These are phyloP conservation scores for Musa beccarii DNA, from an alignment of 176 grass and related monocot species.

Conservation along the genomic window DNA sequence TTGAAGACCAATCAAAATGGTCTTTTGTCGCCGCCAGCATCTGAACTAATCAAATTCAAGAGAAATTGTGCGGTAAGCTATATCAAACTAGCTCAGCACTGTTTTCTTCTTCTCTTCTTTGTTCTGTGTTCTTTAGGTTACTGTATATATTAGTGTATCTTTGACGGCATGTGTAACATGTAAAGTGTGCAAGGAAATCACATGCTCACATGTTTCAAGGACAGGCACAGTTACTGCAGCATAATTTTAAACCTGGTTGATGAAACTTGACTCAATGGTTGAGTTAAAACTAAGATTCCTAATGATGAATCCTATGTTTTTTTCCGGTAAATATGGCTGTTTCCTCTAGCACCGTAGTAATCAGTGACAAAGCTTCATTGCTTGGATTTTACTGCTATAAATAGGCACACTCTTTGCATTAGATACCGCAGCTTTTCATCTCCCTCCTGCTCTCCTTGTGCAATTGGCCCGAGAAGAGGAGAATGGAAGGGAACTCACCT, in stretches of 20 bases:
- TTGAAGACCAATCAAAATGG: no score
- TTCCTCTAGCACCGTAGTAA: neutral
- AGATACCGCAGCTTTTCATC: neutral
- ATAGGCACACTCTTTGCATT: neutral
- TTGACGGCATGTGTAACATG: neutral
- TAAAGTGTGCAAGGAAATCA: neutral
- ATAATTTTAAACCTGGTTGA: neutral
- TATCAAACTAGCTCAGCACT: neutral
- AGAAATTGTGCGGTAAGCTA: no score
- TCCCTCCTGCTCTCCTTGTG: neutral
- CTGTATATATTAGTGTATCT: constrained; percentile 1
- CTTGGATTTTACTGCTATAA: neutral
- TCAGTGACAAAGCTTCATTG: no score
- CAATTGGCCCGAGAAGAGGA: neutral
- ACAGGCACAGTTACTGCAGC: neutral
- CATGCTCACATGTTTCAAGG: constrained; percentile 10
- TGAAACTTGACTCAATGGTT: neutral
- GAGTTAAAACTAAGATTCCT: constrained; percentile 16
- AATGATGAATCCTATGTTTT: constrained; percentile 3
- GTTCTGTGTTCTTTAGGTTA: neutral
- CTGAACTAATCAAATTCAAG: neutral
- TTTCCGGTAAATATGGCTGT: neutral
- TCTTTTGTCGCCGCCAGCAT: neutral
- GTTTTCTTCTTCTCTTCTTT: neutral
- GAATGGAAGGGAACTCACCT: constrained; percentile 9